Conservation (phyloP, 225 moss, liverwort and hornwort species). For the Antitrichia curtipendula region DNA sequence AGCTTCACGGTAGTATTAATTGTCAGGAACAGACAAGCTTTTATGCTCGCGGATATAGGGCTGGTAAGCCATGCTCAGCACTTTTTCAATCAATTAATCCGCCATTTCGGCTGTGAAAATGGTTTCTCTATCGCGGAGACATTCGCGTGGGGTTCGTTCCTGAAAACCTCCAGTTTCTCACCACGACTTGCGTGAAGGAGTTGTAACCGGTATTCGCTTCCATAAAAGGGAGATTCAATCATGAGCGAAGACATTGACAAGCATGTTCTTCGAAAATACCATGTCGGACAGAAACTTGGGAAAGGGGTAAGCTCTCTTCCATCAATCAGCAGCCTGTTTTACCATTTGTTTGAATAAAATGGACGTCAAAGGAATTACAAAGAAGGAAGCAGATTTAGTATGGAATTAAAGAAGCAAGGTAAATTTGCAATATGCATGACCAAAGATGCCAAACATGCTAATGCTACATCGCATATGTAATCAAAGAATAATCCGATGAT, state of each 20-base stretch:
- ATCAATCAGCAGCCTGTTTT: background rate
- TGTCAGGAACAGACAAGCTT: background rate
- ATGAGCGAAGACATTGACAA: conserved; percentile 54
- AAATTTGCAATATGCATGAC: background rate
- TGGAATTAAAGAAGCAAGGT: background rate
- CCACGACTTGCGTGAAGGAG: background rate
- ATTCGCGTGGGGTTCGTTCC: background rate
- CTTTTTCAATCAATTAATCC: background rate
- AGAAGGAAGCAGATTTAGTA: background rate
- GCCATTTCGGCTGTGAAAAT: background rate
- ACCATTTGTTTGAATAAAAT: background rate
- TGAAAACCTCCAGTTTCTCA: background rate
- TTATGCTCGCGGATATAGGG: background rate
- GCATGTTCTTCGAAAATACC: conserved; percentile 42
- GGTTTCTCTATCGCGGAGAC: background rate
- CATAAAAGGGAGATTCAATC: background rate
- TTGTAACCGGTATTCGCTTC: background rate
- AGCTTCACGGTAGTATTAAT: background rate
- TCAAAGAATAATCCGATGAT: background rate
- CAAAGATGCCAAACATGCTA: background rate
- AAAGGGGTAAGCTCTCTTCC: conserved; percentile 23
- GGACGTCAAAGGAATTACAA: background rate
- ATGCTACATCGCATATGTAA: background rate
- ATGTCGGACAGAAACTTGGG: conserved; percentile 36
- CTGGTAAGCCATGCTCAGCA: background rate